Conservation (phyloP, 805 yeast species). For the Wickerhamomyces strasburgensis region DNA sequence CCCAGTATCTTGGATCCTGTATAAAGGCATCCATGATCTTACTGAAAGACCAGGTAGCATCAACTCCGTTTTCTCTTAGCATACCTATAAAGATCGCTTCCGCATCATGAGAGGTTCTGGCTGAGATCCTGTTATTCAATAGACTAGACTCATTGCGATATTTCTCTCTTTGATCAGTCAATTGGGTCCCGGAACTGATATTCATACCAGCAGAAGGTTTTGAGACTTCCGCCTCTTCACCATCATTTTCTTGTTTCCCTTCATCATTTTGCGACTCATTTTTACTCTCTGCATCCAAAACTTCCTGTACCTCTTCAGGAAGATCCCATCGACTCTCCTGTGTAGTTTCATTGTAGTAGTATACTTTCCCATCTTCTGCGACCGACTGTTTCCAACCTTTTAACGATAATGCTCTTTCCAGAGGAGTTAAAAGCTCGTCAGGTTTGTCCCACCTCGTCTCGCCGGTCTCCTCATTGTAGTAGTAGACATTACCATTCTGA, state of each 20-base stretch:
- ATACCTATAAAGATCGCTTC: conserved; percentile 44
- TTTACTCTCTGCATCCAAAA: conserved; percentile 9
- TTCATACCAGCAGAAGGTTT: not conserved
- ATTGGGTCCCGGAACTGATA: not conserved
- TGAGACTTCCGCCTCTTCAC: conserved; percentile 1
- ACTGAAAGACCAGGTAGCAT: conserved; percentile 71
- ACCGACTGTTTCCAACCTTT: conserved; percentile 51
- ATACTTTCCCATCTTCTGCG: conserved; percentile 54
- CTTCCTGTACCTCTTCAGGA: conserved; percentile 47
- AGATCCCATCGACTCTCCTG: conserved; percentile 75
- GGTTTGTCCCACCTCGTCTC: conserved; percentile 85
- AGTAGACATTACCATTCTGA: conserved; percentile 68
- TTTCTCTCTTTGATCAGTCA: conserved; percentile 13
- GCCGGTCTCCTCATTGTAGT: conserved; percentile 58
- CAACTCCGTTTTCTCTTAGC: conserved; percentile 53
- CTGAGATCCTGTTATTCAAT: conserved; percentile 14
- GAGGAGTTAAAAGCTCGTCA: conserved; percentile 37
- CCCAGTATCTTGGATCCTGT: conserved; percentile 63
- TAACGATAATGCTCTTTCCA: conserved; percentile 41
- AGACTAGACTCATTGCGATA: conserved; percentile 26
- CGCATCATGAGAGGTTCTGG: conserved; percentile 30
- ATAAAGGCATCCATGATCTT: conserved; percentile 56
- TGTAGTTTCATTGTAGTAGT: conserved; percentile 63
- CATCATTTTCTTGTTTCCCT: not conserved
- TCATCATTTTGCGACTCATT: conserved; percentile 5